phyloP scores from a whole-genome alignment of 371 early-diverging fungal genomes.

The Syncephalastrum sp. region DNA sequence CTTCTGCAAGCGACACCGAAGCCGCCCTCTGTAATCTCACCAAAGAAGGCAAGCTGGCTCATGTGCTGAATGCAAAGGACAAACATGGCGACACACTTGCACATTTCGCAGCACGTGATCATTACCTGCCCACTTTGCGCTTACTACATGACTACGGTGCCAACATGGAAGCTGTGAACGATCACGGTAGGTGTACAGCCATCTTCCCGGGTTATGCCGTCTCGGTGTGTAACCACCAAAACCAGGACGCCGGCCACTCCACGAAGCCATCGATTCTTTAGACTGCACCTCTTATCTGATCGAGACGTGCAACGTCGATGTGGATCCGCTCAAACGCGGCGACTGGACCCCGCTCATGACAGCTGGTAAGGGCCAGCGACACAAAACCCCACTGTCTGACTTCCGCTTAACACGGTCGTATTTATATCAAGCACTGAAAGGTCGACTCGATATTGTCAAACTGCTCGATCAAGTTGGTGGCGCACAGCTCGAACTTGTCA shows the following conservation, averaged over 20 bases:
- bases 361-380: slow-evolving; percentile 26
- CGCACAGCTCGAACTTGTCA: slow-evolving; percentile 32
- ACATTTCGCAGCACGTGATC: slow-evolving; percentile 50
- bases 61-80: slow-evolving; percentile 24
- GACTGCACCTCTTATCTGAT: slow-evolving; percentile 37
- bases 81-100: slow-evolving; percentile 47
- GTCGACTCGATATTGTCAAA: slow-evolving; percentile 32
- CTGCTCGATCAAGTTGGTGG: slow-evolving; percentile 28
- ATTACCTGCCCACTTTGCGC: slow-evolving; percentile 26
- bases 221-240: background rate
- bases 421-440: slow-evolving; percentile 40
- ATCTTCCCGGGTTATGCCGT: too few species aligned
- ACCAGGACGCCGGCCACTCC: slow-evolving; percentile 46
- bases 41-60: background rate
- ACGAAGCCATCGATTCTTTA: slow-evolving; percentile 50
- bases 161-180: slow-evolving; percentile 40
- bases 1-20: too few species aligned
- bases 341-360: slow-evolving; percentile 59
- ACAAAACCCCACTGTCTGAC: background rate
- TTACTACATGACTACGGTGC: slow-evolving; percentile 32
- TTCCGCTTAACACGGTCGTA: background rate
- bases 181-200: slow-evolving; percentile 30
- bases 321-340: slow-evolving; percentile 53
- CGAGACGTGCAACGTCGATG: slow-evolving; percentile 31
- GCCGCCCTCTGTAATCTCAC: too few species aligned